Conservation (phyloP, 2,329 filamentous ascomycete genomes). For the Trichoderma sp. region DNA sequence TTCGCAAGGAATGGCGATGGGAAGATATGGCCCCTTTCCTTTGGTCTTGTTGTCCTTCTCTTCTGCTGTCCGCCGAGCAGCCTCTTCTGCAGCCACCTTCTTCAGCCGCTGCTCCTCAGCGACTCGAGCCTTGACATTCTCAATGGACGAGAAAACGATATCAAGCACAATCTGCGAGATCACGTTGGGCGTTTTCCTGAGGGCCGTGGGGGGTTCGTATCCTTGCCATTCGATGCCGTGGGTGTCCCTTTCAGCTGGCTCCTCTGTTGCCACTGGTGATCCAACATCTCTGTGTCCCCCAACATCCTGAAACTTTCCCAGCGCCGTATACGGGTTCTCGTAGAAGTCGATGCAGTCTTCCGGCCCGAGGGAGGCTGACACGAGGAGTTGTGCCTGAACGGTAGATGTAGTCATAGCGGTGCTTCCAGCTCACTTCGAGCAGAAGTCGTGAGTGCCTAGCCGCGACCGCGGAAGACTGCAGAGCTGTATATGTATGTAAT, state of each 20-base stretch:
- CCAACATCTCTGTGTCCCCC: conserved; percentile 32
- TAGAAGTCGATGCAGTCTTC: conserved; percentile 39
- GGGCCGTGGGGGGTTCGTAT: conserved; percentile 50
- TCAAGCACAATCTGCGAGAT: conserved; percentile 46
- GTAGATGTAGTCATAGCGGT: conserved; percentile 10
- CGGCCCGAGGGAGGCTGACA: conserved; percentile 39
- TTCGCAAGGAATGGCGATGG: conserved; percentile 39
- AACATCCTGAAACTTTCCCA: conserved; percentile 35
- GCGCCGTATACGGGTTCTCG: conserved; percentile 36
- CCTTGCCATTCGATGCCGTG: conserved; percentile 48
- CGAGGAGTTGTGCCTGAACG: conserved; percentile 27
- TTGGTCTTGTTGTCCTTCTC: conserved; percentile 35
- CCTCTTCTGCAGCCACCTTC: conserved; percentile 37
- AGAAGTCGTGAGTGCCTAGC: background rate
- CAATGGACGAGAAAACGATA: conserved; percentile 50
- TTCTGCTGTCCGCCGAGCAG: conserved; percentile 30
- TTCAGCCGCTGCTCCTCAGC: conserved; percentile 37
- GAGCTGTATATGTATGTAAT: background rate
- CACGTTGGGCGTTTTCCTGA: conserved; percentile 44
- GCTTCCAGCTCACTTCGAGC: background rate
- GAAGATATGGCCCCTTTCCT: conserved; percentile 42
- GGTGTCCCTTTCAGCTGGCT: conserved; percentile 34
- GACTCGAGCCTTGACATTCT: conserved; percentile 47
- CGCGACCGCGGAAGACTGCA: background rate
- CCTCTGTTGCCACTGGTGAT: conserved; percentile 33